Evolutionary conservation across 495 filamentous ascomycete genomes (phyloP), one percentile per base, ranked within the genome.

Genomic region (Penicillium arizonense): DNA sequence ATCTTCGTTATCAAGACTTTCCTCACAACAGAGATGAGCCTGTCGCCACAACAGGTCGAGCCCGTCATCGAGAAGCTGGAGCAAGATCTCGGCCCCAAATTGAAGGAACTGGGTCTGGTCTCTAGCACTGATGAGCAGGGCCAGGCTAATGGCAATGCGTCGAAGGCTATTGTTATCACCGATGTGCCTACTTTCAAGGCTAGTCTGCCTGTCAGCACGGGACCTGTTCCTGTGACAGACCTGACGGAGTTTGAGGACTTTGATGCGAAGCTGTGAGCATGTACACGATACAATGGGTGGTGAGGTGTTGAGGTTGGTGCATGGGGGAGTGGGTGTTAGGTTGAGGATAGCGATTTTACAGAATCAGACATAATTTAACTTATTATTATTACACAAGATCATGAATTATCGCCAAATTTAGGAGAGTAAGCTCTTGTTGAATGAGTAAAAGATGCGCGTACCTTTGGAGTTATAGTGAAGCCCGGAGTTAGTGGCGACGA

Each of bases 191-290:
- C 80, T 14, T 97, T 83, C 77, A 95, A 91, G 78, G 83, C 89
- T 4, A 71, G 80, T 16, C 67, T 93, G 47, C 72, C 77, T 52
- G 79, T 87, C 40, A 91, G 82, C 55, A 73, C 78, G 23, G 91
- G 87, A 0, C 82, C 90, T 1, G 78, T 76, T 47, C 81, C 91
- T 1, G 78, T 89, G n/a, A 82, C 74, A 47, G 83, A 90, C 62
- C 72, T 97, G 43, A 87, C 74, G 55, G 89, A 90, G 51, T 96
- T 87, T 62, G 89, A 93, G 69, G 91, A 96, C 53, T 71, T 84
- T 56, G 87, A 86, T 45, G 70, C 87, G 11, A 94, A 94, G 73
- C 80, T 94, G 42, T 90, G 68, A 79, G 46, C 13, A n/a, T 44
- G 24, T 56, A 23, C 18, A 11, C 28, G 28, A 30, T 30, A 30